Conservation (phyloP, 768 basidiomycete genomes). For the Daedaleopsis sinensis region DNA sequence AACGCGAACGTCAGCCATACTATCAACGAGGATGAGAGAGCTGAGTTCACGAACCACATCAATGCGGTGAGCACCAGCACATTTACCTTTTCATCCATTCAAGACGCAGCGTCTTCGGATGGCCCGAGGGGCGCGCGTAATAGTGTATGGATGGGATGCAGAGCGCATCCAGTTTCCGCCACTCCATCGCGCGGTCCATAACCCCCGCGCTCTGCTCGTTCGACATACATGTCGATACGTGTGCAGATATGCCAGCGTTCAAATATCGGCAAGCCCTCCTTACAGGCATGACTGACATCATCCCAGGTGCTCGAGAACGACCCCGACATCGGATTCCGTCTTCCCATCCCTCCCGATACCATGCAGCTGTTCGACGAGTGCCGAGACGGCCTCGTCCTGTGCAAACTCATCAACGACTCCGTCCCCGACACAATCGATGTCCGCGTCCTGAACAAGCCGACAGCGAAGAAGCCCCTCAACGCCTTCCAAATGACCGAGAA, state of each 20-base stretch:
- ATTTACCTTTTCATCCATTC: not conserved
- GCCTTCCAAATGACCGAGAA: constrained; percentile 99
- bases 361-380: constrained; percentile 99
- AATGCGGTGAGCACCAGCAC: constrained; percentile 66
- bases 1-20: constrained; percentile 97
- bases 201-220: no score
- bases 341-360: constrained; percentile 93
- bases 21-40: constrained; percentile 94
- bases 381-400: constrained; percentile 93
- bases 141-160: not conserved
- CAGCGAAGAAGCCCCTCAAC: constrained; percentile 81
- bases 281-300: not conserved
- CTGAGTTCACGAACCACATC: constrained; percentile 98
- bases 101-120: not conserved
- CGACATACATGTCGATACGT: no score
- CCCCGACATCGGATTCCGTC: constrained; percentile 74
- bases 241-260: no score
- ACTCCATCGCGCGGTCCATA: no score
- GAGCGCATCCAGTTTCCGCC: no score
- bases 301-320: constrained; percentile 89
- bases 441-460: constrained; percentile 94
- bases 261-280: no score
- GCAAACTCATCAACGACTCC: constrained; percentile 98
- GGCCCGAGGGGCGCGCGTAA: not conserved
- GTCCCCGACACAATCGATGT: constrained; percentile 99